Evolutionary conservation across 345 rosid species (phyloP), one percentile per base, ranked within the genome.

Genomic region (Brassica rapa): DNA sequence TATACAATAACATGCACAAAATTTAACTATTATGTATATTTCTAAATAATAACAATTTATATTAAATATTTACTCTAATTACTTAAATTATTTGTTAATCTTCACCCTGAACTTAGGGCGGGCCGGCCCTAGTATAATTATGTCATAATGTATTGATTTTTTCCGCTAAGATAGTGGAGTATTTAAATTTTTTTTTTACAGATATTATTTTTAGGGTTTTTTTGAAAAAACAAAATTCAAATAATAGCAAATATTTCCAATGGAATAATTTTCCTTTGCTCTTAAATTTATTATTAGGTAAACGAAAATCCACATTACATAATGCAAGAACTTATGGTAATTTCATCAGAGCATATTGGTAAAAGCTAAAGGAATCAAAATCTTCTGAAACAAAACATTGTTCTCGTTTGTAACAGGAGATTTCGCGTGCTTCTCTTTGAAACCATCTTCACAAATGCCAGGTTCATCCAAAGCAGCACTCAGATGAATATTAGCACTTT

Each of bases 341-440:
- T 37, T 19, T 59, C 41, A 56, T 57, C 8, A 27, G 4, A 82
- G 51, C 89, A 85, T 75, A 49, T 10, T 65, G n/a, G 86, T 66
- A 63, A 88, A 82, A 65, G 88, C 78, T 62, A 89, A 81, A 60
- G 81, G 15, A 30, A 86, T 74, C n/a, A 77, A 82, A 30, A 71
- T 68, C 66, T 83, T 16, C 32, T 83, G 82, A 63, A 56, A 73
- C 78, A 83, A 86, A 46, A 5, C 4, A 7, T n/a, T 4, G 70
- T 82, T 73, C 74, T 83, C 84, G 75, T 60, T 68, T 0, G 78
- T 74, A 75, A 83, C 11, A 0, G 87, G 88, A 62, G 15, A 59
- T 24, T 4, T 59, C 30, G 2, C n/a, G 0, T 59, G 6, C 32
- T 4, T 23, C 14, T 59, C 63, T 59, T 63, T 63, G 68, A 63